Conservation (phyloP, 2,329 filamentous ascomycete genomes). For the Hymenoscyphus fructigenus region DNA sequence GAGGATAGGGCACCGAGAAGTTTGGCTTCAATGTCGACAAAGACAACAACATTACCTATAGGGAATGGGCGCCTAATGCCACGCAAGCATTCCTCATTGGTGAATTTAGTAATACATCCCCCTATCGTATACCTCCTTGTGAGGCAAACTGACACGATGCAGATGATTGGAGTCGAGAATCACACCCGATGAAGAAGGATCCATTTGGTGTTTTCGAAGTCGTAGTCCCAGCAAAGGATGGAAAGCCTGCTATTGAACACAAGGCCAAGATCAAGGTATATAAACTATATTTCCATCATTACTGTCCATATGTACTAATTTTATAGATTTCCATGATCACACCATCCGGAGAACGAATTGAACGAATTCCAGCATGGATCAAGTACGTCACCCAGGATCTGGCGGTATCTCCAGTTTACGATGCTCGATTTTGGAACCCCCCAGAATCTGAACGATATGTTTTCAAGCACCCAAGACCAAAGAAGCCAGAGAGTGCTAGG, state of each 20-base stretch:
- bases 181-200: slow-evolving; percentile 86
- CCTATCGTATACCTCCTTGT: slow-evolving; percentile 13
- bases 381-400: slow-evolving; percentile 95
- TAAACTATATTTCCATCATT: background rate
- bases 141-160: slow-evolving; percentile 25
- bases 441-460: slow-evolving; percentile 72
- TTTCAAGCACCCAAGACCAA: slow-evolving; percentile 80
- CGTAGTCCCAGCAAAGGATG: slow-evolving; percentile 68
- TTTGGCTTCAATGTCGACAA: slow-evolving; percentile 81
- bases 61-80: slow-evolving; percentile 96
- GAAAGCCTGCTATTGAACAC: slow-evolving; percentile 78
- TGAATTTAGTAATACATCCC: slow-evolving; percentile 72
- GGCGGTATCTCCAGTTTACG: slow-evolving; percentile 84
- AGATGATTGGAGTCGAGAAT: slow-evolving; percentile 84
- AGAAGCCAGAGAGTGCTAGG: slow-evolving; percentile 80
- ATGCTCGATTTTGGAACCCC: slow-evolving; percentile 96
- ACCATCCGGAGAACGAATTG: slow-evolving; percentile 75
- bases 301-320: slow-evolving; percentile 18
- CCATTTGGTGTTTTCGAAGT: slow-evolving; percentile 86
- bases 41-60: slow-evolving; percentile 84
- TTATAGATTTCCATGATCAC: slow-evolving; percentile 77
- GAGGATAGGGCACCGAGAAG: slow-evolving; percentile 71
- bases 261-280: slow-evolving; percentile 92
- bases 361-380: slow-evolving; percentile 94
- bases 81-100: slow-evolving; percentile 81